These are phyloP conservation scores for Solanum peruvianum DNA, from an alignment of 257 asterid species.

Conservation along the genomic window DNA sequence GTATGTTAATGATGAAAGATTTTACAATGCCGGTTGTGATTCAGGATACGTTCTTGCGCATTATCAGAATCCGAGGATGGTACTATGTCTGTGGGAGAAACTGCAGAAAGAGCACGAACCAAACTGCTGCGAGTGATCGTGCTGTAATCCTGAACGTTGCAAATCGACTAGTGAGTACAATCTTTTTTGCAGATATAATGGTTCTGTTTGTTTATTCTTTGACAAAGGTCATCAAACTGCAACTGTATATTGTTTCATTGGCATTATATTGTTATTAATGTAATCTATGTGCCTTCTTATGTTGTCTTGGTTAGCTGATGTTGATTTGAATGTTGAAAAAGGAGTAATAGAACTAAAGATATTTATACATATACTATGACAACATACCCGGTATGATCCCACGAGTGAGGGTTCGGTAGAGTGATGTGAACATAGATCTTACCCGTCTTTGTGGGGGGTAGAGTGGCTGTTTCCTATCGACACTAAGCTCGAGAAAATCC, in stretches of 20 bases:
- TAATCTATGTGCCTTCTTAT: background rate
- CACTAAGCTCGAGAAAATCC: background rate
- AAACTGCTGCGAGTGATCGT: conserved; percentile 58
- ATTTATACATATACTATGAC: background rate
- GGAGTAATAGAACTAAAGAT: background rate
- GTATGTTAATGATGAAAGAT: conserved; percentile 45
- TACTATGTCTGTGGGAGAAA: conserved; percentile 81
- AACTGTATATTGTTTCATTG: background rate
- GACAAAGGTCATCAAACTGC: background rate
- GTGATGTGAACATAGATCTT: background rate
- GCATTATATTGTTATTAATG: background rate
- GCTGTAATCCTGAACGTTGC: background rate
- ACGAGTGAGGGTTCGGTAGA: too few species aligned
- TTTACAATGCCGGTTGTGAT: conserved; percentile 74
- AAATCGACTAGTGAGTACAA: background rate
- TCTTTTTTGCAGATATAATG: background rate
- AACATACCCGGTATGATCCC: too few species aligned
- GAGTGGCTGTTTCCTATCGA: background rate
- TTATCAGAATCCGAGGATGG: conserved; percentile 76
- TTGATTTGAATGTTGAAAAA: background rate
- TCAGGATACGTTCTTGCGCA: conserved; percentile 74
- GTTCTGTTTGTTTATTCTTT: background rate
- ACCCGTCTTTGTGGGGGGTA: background rate
- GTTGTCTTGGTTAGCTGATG: background rate
- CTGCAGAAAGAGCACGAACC: conserved; percentile 60